Evolutionary conservation across 257 asterid species (phyloP).

Genomic region (Scutellaria baicalensis): DNA sequence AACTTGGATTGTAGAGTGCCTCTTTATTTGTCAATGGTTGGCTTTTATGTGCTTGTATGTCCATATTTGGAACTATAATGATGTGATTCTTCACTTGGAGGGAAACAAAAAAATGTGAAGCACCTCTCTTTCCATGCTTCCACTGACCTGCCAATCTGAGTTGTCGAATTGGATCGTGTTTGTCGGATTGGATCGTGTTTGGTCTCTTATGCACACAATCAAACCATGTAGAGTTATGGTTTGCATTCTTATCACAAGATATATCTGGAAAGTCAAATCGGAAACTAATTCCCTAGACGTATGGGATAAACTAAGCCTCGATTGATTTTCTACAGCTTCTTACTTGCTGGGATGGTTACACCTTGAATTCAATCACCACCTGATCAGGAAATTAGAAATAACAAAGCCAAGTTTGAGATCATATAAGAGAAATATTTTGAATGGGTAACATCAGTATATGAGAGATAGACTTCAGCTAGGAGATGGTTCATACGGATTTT

Average conservation of each 20-base stretch:
- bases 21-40: not conserved
- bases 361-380: not conserved
- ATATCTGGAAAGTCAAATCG: too few relatives aligned
- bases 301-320: too few relatives aligned
- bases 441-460: not conserved
- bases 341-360: not conserved
- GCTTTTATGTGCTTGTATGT: conserved; percentile 1
- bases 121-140: too few relatives aligned
- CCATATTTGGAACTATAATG: not conserved
- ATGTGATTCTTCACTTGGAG: not conserved
- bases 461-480: not conserved
- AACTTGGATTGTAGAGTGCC: not conserved
- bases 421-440: not conserved
- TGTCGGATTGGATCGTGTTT: too few relatives aligned
- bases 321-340: too few relatives aligned
- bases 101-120: not conserved
- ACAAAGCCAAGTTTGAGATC: not conserved
- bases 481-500: not conserved
- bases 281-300: too few relatives aligned
- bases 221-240: too few relatives aligned
- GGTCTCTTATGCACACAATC: too few relatives aligned
- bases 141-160: not conserved
- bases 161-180: too few relatives aligned
- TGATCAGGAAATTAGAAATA: not conserved
- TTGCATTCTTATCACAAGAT: too few relatives aligned